A percentile compares a stretch with the other conserved stretches of the same genome.
Evolutionary conservation across 202 grass and related monocot genomes (phyloP).

Genomic region (Carex arenaria): DNA sequence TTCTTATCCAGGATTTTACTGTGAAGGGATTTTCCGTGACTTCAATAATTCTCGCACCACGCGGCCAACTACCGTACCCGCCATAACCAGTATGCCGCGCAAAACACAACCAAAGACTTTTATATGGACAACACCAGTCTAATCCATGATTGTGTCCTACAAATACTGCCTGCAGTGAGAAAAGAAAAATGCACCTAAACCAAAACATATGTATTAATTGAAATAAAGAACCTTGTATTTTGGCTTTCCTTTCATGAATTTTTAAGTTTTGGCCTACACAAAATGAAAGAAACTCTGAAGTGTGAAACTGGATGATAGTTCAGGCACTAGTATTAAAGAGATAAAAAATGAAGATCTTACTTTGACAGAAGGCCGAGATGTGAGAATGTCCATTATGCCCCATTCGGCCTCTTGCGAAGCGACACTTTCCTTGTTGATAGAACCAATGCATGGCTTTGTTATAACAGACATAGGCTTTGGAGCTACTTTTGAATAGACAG

Average conservation of each 20-base stretch:
- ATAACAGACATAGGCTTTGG: slow-evolving; percentile 38
- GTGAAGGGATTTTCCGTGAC: slow-evolving; percentile 40
- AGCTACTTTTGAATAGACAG: slow-evolving; percentile 48
- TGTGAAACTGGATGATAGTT: not conserved
- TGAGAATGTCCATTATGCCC: slow-evolving; percentile 69
- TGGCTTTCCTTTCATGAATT: no score
- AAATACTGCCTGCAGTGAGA: slow-evolving; percentile 49
- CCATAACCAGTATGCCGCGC: slow-evolving; percentile 73
- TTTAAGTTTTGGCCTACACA: not conserved
- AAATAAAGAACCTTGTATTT: no score
- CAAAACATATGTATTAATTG: not conserved
- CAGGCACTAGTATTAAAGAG: not conserved
- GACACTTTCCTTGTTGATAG: slow-evolving; percentile 70
- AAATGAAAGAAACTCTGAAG: not conserved
- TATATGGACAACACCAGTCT: slow-evolving; percentile 81
- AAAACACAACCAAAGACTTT: slow-evolving; percentile 73
- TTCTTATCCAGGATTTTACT: slow-evolving; percentile 60
- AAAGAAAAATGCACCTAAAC: not conserved
- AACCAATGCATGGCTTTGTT: slow-evolving; percentile 56
- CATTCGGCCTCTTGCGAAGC: slow-evolving; percentile 68
- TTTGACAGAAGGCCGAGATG: slow-evolving; percentile 57
- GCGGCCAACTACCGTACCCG: slow-evolving; percentile 64
- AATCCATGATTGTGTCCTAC: slow-evolving; percentile 84
- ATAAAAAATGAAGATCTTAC: slow-evolving; percentile 19
- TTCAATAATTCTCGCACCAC: slow-evolving; percentile 56